Evolutionary conservation across 139 green algal species (phyloP), one percentile per base, ranked within the genome.

Genomic region (Bryopsis sp.): DNA sequence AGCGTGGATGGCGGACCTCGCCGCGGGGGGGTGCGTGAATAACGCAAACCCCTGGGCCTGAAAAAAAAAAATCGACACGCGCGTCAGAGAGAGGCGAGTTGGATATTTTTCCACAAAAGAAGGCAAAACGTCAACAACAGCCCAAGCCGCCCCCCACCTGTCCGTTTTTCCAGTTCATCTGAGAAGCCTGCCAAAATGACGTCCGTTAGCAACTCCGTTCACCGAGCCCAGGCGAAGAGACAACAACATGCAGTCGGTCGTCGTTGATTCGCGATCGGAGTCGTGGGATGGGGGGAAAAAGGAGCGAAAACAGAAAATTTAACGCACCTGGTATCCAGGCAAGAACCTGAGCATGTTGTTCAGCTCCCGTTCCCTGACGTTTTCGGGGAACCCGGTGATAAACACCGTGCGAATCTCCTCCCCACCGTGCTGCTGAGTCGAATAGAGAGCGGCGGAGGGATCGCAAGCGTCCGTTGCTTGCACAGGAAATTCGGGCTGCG

Each of bases 331-430:
- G 68, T 96, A 97, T 31, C 88, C 91, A 6, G 88, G 87, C 60
- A 96, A 72, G 72, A 96, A 97, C 4, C 89, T 80, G 36, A 96
- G 75, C 62, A 97, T 67, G 70, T 97, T 97, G 66, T 94, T 94
- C n/a, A 97, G 82, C 78, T 97, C 91, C 1, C 91, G 74, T 76
- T 97, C 91, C 72, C 89, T 93, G 2, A 96, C 78, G 39, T 97
- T 90, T 0, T 61, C 35, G 0, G 91, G 91, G 64, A 97, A 97
- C 6, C 91, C 91, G 0, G 87, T 85, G 22, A 97, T 76, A 60
- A 94, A 96, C 28, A 97, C 76, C 1, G 90, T 96, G 5, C 89
- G 81, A 24, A 96, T 67, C 64, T 95, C 87, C 19, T 92, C 84
- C 31, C 77, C 67, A n/a, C n/a, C n/a, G n/a, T n/a, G n/a, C n/a